Percentiles rank a stretch among this genome's conserved stretches.
These are phyloP conservation scores for Thelonectria rubi DNA, from an alignment of 2,329 filamentous ascomycete species.

Conservation along the genomic window DNA sequence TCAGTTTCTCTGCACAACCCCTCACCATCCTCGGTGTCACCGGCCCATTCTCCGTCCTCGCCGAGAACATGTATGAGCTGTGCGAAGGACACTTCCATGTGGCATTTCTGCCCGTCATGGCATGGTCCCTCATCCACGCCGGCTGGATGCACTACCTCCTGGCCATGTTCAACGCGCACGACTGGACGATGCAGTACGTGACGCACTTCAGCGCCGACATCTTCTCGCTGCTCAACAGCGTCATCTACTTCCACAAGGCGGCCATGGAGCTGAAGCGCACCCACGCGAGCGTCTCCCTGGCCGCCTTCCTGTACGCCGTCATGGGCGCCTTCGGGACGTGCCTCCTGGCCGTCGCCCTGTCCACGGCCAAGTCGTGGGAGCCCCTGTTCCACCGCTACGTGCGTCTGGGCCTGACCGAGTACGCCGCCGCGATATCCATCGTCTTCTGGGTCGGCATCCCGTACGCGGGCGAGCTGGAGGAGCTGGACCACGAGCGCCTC, in stretches of 20 bases:
- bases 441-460: constrained; percentile 72
- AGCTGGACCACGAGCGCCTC: constrained; percentile 66
- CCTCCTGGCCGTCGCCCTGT: constrained; percentile 68
- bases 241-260: constrained; percentile 75
- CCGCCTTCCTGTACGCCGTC: constrained; percentile 71
- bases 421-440: constrained; percentile 73
- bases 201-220: constrained; percentile 74
- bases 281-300: constrained; percentile 64
- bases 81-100: constrained; percentile 65
- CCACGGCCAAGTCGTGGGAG: constrained; percentile 68
- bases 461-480: constrained; percentile 66
- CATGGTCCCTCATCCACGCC: constrained; percentile 72
- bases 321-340: constrained; percentile 72
- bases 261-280: constrained; percentile 70
- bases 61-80: constrained; percentile 70
- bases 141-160: constrained; percentile 72
- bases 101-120: constrained; percentile 72
- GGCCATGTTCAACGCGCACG: constrained; percentile 72
- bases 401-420: constrained; percentile 68
- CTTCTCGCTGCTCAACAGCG: constrained; percentile 71
- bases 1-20: constrained; percentile 66
- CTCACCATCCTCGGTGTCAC: constrained; percentile 73
- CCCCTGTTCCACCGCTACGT: constrained; percentile 70
- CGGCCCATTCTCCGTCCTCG: constrained; percentile 72
- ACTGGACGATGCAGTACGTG: constrained; percentile 76